A percentile compares a stretch with the other conserved stretches of the same genome.
Conservation (phyloP, 768 basidiomycete genomes). For the Trametes cingulata region DNA sequence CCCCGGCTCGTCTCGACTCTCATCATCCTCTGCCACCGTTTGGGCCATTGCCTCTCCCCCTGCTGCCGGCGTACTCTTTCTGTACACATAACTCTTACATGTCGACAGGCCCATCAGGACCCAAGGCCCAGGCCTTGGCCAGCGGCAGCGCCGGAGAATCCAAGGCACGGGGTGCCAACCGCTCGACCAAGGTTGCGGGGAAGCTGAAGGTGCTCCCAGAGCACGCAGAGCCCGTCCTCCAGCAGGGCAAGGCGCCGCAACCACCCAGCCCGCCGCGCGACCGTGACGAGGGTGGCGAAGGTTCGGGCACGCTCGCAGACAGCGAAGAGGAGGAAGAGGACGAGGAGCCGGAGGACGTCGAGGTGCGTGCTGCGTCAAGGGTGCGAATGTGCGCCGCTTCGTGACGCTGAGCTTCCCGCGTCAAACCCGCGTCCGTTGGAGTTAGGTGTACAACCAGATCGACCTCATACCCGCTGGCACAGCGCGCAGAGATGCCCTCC, state of each 20-base stretch:
- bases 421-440: neutral
- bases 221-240: constrained; percentile 58
- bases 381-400: neutral
- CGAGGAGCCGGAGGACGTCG: constrained; percentile 61
- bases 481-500: constrained; percentile 86
- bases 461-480: constrained; percentile 93
- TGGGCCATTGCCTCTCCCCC: neutral
- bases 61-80: neutral
- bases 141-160: constrained; percentile 37
- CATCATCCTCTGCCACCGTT: neutral
- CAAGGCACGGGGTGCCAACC: constrained; percentile 71
- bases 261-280: constrained; percentile 22
- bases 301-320: constrained; percentile 41
- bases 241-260: constrained; percentile 23
- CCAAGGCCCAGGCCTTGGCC: constrained; percentile 5
- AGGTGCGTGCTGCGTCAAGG: constrained; percentile 43
- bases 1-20: constrained; percentile 2
- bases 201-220: constrained; percentile 90
- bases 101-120: constrained; percentile 25
- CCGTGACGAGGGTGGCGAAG: constrained; percentile 27
- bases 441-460: constrained; percentile 90
- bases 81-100: neutral
- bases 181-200: constrained; percentile 79
- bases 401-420: neutral
- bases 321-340: constrained; percentile 69